These are phyloP conservation scores for Malassezia arunalokei DNA, from an alignment of 1,284 basidiomycete genomes.

Conservation along the genomic window DNA sequence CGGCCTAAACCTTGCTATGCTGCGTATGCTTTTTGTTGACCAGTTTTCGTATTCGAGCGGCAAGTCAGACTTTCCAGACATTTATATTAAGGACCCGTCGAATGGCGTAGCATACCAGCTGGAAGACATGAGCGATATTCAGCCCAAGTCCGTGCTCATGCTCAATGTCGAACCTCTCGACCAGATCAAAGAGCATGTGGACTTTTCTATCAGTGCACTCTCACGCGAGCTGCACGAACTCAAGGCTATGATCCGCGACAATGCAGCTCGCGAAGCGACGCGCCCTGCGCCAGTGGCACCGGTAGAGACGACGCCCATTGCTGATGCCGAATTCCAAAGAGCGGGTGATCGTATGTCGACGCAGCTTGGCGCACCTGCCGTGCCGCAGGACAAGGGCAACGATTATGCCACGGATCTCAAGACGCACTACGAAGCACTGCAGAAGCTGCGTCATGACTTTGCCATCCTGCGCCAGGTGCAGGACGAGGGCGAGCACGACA, in stretches of 20 bases:
- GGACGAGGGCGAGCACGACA: conserved; percentile 77
- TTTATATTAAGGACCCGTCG: conserved; percentile 80
- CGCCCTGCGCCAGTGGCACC: conserved; percentile 14
- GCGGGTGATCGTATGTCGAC: conserved; percentile 16
- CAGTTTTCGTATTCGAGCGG: conserved; percentile 81
- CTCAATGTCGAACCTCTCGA: conserved; percentile 97
- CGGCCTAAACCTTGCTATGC: conserved; percentile 56
- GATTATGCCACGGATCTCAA: conserved; percentile 55
- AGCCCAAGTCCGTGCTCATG: conserved; percentile 72
- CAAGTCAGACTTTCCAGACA: conserved; percentile 83
- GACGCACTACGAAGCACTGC: conserved; percentile 84
- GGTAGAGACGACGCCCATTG: conserved; percentile 18
- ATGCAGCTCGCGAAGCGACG: neutral
- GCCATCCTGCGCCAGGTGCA: conserved; percentile 88
- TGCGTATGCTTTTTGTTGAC: conserved; percentile 83
- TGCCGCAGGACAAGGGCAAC: neutral
- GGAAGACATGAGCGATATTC: conserved; percentile 86
- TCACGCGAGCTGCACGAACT: conserved; percentile 85
- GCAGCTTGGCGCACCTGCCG: neutral
- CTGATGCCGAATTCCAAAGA: conserved; percentile 38
- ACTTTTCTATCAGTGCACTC: conserved; percentile 70
- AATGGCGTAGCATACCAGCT: conserved; percentile 90
- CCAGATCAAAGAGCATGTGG: conserved; percentile 96
- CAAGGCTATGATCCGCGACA: conserved; percentile 54
- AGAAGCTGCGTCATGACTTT: conserved; percentile 79